These are phyloP conservation scores for Populus simonii DNA, from an alignment of 345 rosid species.

Conservation along the genomic window DNA sequence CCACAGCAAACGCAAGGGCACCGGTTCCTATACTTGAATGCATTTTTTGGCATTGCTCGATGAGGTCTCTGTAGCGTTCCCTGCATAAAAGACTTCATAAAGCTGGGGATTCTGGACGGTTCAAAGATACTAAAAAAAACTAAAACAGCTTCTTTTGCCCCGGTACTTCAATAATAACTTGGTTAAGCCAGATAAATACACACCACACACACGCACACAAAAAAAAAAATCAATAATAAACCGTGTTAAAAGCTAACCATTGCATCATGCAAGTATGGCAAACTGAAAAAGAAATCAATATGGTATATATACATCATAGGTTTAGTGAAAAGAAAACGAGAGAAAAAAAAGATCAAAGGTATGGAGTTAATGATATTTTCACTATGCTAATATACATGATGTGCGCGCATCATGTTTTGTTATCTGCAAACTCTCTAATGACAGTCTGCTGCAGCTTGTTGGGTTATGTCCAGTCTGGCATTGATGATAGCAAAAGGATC, in stretches of 20 bases:
- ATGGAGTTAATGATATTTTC: background rate
- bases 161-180: background rate
- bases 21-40: conserved; percentile 95
- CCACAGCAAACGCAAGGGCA: conserved; percentile 80
- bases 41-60: conserved; percentile 76
- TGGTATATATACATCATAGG: background rate
- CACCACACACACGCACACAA: background rate
- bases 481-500: background rate
- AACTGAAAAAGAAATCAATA: background rate
- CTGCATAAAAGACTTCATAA: conserved; percentile 40
- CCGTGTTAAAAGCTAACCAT: background rate
- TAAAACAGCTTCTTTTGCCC: background rate
- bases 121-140: background rate
- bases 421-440: background rate
- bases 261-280: background rate
- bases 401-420: background rate
- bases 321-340: background rate
- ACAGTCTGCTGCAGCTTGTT: background rate
- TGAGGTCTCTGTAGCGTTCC: conserved; percentile 61
- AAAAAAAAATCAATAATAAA: background rate
- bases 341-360: background rate
- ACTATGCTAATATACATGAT: background rate
- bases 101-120: background rate
- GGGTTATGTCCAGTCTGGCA: background rate
- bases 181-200: background rate